phyloP scores from a whole-genome alignment of 2,329 filamentous ascomycete species.

The Colletotrichum tropicicola region DNA sequence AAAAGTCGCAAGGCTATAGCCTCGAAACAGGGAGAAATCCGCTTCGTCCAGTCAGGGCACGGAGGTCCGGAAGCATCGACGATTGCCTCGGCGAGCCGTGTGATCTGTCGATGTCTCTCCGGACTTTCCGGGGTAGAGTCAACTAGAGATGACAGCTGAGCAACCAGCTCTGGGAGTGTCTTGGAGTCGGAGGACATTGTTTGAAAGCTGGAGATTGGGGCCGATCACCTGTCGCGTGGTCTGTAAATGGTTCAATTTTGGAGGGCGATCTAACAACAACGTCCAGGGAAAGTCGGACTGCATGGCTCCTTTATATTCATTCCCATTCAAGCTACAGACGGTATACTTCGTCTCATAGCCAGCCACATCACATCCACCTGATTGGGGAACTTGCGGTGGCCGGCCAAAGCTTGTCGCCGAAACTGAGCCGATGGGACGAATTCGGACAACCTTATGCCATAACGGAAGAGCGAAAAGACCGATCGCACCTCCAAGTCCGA shows the following conservation, averaged over 20 bases:
- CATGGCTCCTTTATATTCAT: not conserved
- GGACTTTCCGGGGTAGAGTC: not conserved
- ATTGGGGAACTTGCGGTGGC: not conserved
- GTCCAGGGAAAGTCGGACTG: not conserved
- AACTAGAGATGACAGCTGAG: not conserved
- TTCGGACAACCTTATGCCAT: not conserved
- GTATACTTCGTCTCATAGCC: not conserved
- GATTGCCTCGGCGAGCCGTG: constrained; percentile 1
- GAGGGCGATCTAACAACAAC: no score
- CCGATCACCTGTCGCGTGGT: no score
- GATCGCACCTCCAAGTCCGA: not conserved
- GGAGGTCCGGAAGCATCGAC: not conserved
- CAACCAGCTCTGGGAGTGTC: not conserved
- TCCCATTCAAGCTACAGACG: not conserved
- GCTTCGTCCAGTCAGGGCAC: constrained; percentile 13
- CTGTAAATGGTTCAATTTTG: no score
- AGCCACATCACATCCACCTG: not conserved
- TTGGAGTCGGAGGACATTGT: not conserved
- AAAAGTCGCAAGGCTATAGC: constrained; percentile 35
- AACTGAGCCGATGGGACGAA: not conserved
- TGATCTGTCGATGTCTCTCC: not conserved
- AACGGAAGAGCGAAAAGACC: not conserved
- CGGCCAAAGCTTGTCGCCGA: not conserved
- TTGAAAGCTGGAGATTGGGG: no score
- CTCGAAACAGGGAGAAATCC: not conserved